These are phyloP conservation scores for Clonostachys sp. DNA, from an alignment of 2,329 filamentous ascomycete species.

Conservation along the genomic window DNA sequence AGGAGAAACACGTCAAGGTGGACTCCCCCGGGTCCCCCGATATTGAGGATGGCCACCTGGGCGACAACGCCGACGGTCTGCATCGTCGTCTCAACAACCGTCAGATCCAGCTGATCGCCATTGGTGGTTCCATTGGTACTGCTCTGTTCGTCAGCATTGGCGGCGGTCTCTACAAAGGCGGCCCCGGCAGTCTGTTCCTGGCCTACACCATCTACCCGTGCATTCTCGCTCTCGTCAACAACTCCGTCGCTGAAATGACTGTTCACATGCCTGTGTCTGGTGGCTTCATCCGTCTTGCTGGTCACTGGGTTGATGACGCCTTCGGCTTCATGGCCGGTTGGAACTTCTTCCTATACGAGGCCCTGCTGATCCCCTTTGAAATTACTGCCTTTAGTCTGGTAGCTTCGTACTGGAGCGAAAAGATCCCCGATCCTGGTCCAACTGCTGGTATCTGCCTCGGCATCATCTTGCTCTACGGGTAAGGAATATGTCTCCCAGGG, in stretches of 20 bases:
- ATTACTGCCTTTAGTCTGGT: constrained; percentile 42
- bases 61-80: background rate
- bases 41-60: constrained; percentile 6
- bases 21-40: background rate
- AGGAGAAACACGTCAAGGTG: too few relatives aligned
- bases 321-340: constrained; percentile 39
- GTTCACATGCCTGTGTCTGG: constrained; percentile 41
- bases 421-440: constrained; percentile 13
- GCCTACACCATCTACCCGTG: constrained; percentile 15
- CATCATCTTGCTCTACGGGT: constrained; percentile 23
- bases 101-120: constrained; percentile 45
- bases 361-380: constrained; percentile 40
- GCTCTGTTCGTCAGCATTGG: constrained; percentile 20
- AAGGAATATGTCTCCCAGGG: too few relatives aligned
- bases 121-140: constrained; percentile 48
- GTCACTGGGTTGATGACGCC: constrained; percentile 40
- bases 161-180: constrained; percentile 20
- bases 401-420: constrained; percentile 34
- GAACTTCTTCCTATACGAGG: constrained; percentile 45
- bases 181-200: constrained; percentile 24
- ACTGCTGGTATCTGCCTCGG: constrained; percentile 34
- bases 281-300: constrained; percentile 38
- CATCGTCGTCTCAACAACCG: constrained; percentile 1
- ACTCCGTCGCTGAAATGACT: constrained; percentile 37
- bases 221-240: constrained; percentile 17